Evolutionary conservation across 2,329 filamentous ascomycete species (phyloP).

Genomic region (Clarireedia monteithiana): DNA sequence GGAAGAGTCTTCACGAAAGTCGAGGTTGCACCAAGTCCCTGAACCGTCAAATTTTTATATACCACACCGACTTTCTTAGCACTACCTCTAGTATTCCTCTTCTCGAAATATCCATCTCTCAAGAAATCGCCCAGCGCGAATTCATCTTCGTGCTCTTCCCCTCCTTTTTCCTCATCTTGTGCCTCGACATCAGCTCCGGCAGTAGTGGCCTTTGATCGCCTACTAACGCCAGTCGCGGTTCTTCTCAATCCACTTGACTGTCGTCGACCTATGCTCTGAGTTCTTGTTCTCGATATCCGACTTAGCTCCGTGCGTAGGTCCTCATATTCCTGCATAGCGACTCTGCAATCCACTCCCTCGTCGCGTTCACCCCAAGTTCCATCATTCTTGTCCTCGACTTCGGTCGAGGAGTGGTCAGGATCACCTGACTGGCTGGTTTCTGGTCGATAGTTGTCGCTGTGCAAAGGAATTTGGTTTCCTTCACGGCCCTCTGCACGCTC

Average conservation of each 20-base stretch:
- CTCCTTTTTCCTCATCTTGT: slow-evolving; percentile 21
- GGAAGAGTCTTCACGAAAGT: slow-evolving; percentile 67
- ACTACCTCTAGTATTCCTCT: slow-evolving; percentile 56
- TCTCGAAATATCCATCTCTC: slow-evolving; percentile 61
- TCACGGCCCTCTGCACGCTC: slow-evolving; percentile 13
- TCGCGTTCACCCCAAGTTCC: slow-evolving; percentile 59
- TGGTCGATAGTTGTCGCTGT: slow-evolving; percentile 18
- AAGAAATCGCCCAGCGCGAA: slow-evolving; percentile 7
- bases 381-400: slow-evolving; percentile 20
- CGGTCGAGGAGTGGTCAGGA: slow-evolving; percentile 10
- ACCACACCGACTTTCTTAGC: slow-evolving; percentile 72
- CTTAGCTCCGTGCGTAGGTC: slow-evolving; percentile 48
- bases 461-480: slow-evolving; percentile 18
- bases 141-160: slow-evolving; percentile 26
- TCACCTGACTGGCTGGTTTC: slow-evolving; percentile 9
- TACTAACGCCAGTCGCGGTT: slow-evolving; percentile 10
- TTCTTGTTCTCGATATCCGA: slow-evolving; percentile 38
- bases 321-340: slow-evolving; percentile 53
- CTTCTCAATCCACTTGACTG: slow-evolving; percentile 11
- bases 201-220: slow-evolving; percentile 16
- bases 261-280: slow-evolving; percentile 10
- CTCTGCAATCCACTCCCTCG: slow-evolving; percentile 42
- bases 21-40: slow-evolving; percentile 58
- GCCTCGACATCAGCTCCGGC: slow-evolving; percentile 24
- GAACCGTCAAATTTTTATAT: slow-evolving; percentile 69